phyloP scores from a whole-genome alignment of 2,329 filamentous ascomycete genomes.

The Colletotrichum viniferum region DNA sequence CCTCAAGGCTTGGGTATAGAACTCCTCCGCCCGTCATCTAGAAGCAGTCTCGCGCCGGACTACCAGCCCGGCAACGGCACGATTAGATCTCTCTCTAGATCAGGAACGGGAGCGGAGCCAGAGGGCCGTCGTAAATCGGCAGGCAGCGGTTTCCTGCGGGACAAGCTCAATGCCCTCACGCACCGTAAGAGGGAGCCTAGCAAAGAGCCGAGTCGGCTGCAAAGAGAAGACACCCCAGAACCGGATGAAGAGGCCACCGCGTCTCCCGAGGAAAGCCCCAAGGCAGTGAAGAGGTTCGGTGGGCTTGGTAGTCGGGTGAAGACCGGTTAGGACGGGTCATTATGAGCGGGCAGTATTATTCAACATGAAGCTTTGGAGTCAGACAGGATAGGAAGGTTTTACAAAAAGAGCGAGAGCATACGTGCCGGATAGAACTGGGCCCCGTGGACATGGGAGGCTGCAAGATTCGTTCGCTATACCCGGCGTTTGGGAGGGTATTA shows the following conservation, averaged over 20 bases:
- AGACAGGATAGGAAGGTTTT: not conserved
- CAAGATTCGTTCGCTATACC: not conserved
- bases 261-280: slow-evolving; percentile 5
- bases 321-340: not conserved
- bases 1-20: slow-evolving; percentile 24
- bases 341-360: not conserved
- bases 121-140: slow-evolving; percentile 28
- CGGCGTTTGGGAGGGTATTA: not conserved
- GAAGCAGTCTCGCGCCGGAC: slow-evolving; percentile 25
- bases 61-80: slow-evolving; percentile 21
- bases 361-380: not conserved
- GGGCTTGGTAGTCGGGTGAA: slow-evolving; percentile 7
- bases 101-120: slow-evolving; percentile 20
- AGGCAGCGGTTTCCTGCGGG: slow-evolving; percentile 36
- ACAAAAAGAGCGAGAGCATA: not conserved
- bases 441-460: not conserved
- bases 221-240: slow-evolving; percentile 9
- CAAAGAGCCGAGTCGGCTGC: slow-evolving; percentile 17
- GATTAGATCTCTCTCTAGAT: slow-evolving; percentile 20
- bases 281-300: not conserved
- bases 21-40: slow-evolving; percentile 26
- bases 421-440: not conserved
- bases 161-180: slow-evolving; percentile 37
- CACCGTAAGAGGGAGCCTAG: slow-evolving; percentile 25
- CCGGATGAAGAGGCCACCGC: not conserved